phyloP scores from a whole-genome alignment of 2,329 filamentous ascomycete genomes.

The Zalaria sp. region DNA sequence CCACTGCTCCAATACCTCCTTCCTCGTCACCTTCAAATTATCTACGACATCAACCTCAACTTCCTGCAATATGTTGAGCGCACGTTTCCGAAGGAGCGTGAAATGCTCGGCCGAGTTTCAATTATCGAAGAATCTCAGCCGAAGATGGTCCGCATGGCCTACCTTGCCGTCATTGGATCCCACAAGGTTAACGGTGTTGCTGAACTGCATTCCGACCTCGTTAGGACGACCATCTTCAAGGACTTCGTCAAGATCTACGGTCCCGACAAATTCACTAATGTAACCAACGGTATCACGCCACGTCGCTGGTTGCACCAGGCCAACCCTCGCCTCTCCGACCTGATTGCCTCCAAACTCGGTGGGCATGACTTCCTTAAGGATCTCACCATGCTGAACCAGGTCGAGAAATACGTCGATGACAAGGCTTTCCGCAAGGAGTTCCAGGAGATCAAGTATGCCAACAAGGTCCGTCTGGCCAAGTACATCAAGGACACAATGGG shows the following conservation, averaged over 20 bases:
- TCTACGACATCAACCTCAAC: constrained; percentile 92
- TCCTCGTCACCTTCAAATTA: constrained; percentile 88
- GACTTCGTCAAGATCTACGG: constrained; percentile 95
- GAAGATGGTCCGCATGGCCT: constrained; percentile 98
- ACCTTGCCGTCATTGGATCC: constrained; percentile 84
- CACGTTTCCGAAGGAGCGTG: constrained; percentile 76
- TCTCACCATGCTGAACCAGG: constrained; percentile 68
- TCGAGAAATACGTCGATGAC: constrained; percentile 75
- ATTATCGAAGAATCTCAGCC: constrained; percentile 95
- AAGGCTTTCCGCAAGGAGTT: constrained; percentile 86
- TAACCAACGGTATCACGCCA: constrained; percentile 95
- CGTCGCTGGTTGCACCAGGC: constrained; percentile 95
- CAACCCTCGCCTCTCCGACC: constrained; percentile 78
- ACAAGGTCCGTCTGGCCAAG: constrained; percentile 84
- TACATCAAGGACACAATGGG: constrained; percentile 75
- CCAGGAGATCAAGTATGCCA: constrained; percentile 90
- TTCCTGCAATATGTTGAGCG: constrained; percentile 89
- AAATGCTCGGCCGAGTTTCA: constrained; percentile 75
- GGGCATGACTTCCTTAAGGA: constrained; percentile 80
- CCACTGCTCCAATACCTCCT: constrained; percentile 83
- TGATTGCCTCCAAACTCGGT: constrained; percentile 83
- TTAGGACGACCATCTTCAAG: constrained; percentile 99
- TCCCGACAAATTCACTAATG: constrained; percentile 94
- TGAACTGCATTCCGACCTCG: constrained; percentile 91
- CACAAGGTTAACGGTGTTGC: constrained; percentile 99